phyloP scores from a whole-genome alignment of 352 stramenopile species.

The Globisporangium polare region DNA sequence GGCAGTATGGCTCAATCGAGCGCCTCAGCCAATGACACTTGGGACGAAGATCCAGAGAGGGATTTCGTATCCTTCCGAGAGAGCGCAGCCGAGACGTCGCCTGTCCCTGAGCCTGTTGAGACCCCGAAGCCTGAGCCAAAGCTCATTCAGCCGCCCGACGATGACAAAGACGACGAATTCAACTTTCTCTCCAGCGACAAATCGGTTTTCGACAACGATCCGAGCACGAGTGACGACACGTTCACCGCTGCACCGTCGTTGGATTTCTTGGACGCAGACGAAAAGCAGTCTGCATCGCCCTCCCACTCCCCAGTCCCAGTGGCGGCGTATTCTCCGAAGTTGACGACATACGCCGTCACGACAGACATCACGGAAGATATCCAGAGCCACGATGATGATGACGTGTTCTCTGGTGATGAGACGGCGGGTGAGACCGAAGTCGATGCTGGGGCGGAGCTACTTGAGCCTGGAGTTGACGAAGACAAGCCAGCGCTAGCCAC shows the following conservation, averaged over 20 bases:
- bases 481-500: not conserved
- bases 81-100: not conserved
- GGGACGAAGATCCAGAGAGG: not conserved
- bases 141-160: not conserved
- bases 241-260: not conserved
- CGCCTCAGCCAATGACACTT: not conserved
- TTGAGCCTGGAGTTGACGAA: not conserved
- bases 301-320: not conserved
- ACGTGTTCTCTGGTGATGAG: not conserved
- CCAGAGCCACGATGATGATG: conserved; percentile 22
- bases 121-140: not conserved
- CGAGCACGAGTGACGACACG: not conserved
- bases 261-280: conserved; percentile 1
- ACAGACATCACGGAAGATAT: conserved; percentile 57
- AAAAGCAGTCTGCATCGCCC: not conserved
- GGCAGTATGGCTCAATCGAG: not conserved
- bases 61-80: not conserved
- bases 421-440: not conserved
- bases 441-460: not conserved
- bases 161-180: conserved; percentile 22
- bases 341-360: conserved; percentile 7
- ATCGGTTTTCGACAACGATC: conserved; percentile 10
- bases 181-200: conserved; percentile 30
- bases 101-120: not conserved
- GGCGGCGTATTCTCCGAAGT: conserved; percentile 6